phyloP scores from a whole-genome alignment of 2,329 filamentous ascomycete genomes.

The Fusarium tanahbumbuense region DNA sequence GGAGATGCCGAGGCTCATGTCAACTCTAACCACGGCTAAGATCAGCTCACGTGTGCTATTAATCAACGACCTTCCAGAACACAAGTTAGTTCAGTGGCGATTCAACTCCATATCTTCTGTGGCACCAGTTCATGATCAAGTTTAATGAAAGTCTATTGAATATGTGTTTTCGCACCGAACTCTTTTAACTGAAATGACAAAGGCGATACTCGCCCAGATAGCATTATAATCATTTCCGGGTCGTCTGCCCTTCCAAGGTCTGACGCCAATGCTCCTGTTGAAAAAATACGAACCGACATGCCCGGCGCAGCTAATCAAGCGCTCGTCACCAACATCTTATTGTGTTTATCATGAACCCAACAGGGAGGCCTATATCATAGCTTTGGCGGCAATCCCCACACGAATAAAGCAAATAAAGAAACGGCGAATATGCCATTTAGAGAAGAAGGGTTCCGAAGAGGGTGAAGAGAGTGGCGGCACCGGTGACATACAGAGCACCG shows the following conservation, averaged over 20 bases:
- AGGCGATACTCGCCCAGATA: slow-evolving; percentile 44
- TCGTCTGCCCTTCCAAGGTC: slow-evolving; percentile 40
- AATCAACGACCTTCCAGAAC: background rate
- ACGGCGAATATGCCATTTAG: slow-evolving; percentile 45
- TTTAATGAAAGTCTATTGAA: slow-evolving; percentile 42
- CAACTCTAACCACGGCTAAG: slow-evolving; percentile 19
- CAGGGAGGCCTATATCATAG: slow-evolving; percentile 13
- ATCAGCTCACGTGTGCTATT: slow-evolving; percentile 17
- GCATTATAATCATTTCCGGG: slow-evolving; percentile 47
- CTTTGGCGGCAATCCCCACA: slow-evolving; percentile 18
- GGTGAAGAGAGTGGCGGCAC: slow-evolving; percentile 52
- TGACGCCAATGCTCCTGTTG: slow-evolving; percentile 45
- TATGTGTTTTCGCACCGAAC: slow-evolving; percentile 30
- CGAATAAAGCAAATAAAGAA: slow-evolving; percentile 28
- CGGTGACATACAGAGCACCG: slow-evolving; percentile 52
- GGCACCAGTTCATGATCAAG: background rate
- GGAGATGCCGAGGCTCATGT: slow-evolving; percentile 44
- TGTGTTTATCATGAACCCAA: slow-evolving; percentile 41
- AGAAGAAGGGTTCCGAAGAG: slow-evolving; percentile 55
- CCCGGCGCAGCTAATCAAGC: slow-evolving; percentile 41
- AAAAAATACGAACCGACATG: slow-evolving; percentile 43
- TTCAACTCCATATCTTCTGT: background rate
- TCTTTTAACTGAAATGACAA: slow-evolving; percentile 39
- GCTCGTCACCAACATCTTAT: slow-evolving; percentile 31
- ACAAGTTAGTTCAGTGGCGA: background rate